Evolutionary conservation across 2,329 filamentous ascomycete genomes (phyloP), one percentile per base, ranked within the genome.

Genomic region (Tolypocladium amazonense): DNA sequence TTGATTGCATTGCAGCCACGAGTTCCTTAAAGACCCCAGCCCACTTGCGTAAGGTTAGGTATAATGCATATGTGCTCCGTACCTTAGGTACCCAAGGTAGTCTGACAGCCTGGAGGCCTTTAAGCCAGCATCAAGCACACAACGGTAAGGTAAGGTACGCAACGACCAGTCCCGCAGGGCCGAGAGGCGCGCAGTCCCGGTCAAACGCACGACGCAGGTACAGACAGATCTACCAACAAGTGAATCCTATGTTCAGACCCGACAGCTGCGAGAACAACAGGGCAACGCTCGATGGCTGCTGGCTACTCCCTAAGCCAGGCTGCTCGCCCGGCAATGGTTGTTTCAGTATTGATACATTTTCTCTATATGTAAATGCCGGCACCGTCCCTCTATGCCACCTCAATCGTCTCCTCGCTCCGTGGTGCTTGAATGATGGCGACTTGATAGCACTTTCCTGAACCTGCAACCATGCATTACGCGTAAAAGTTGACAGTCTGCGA

Each of bases 401-500:
- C 50, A 23, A 54, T 7, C 15, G 35, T 54, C 30, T 2, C 11
- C 30, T 54, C 50, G 50, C 50, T 35, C 30, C 50, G n/a, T 53
- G 18, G 18, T 23, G 27, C 50, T 53, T 53, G 30, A 30, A 7
- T 4, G 18, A 53, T 11, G 30, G 50, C 50, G 30, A 15, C 50
- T 20, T 53, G 30, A 12, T 20, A 1, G 27, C 47, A 20, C 47
- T 4, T 6, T 52, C n/a, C 50, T 20, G 30, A 9, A 23, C 30
- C n/a, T 23, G 50, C 53, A 41, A 14, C 20, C 45, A 57, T 56
- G 58, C 59, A 65, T 73, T 75, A 81, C 61, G 79, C 79, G 66
- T 81, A 81, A 67, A 81, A 81, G 71, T 81, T 84, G 76, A 84
- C 81, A 38, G 81, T 84, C 81, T 83, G 47, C 4, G 4, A 35